Conservation (phyloP, 139 green algal species). For the Auxenochlorella pyrenoidosa region DNA sequence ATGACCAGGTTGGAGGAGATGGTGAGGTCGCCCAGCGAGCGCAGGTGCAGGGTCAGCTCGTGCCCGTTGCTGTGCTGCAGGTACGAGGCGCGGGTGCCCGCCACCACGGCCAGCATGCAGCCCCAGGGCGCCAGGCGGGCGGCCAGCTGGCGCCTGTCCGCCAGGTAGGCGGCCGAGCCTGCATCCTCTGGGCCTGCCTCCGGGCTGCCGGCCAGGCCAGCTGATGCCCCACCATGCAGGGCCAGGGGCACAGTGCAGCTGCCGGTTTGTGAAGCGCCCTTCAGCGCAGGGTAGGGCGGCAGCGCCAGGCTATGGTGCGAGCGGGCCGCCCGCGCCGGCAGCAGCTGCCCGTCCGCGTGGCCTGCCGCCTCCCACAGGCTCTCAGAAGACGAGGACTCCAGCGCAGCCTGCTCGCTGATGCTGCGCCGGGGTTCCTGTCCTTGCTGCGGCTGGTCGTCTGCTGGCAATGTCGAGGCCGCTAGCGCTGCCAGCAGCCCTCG, state of each 20-base stretch:
- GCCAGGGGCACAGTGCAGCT: too few relatives aligned
- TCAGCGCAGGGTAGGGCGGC: background rate
- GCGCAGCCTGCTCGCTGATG: background rate
- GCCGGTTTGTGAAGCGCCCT: too few relatives aligned
- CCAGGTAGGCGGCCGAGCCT: background rate
- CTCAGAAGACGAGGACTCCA: background rate
- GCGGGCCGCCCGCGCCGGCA: background rate
- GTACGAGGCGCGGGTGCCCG: conserved; percentile 40
- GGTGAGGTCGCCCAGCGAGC: conserved; percentile 36
- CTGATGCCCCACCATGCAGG: too few relatives aligned
- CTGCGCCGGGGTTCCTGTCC: background rate
- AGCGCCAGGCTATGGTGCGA: background rate
- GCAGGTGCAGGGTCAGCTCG: conserved; percentile 31
- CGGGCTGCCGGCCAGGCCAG: background rate
- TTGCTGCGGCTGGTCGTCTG: background rate
- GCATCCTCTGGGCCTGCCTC: background rate
- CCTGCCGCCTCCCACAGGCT: background rate
- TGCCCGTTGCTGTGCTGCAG: conserved; percentile 31
- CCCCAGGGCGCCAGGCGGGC: conserved; percentile 43
- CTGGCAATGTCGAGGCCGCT: background rate
- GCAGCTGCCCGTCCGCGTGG: background rate
- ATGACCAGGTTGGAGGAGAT: conserved; percentile 32
- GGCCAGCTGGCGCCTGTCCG: background rate
- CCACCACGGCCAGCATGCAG: conserved; percentile 51
- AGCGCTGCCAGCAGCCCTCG: background rate